Conservation (phyloP, 192 early-diverging fungal genomes). For the Coemansia sp. region DNA sequence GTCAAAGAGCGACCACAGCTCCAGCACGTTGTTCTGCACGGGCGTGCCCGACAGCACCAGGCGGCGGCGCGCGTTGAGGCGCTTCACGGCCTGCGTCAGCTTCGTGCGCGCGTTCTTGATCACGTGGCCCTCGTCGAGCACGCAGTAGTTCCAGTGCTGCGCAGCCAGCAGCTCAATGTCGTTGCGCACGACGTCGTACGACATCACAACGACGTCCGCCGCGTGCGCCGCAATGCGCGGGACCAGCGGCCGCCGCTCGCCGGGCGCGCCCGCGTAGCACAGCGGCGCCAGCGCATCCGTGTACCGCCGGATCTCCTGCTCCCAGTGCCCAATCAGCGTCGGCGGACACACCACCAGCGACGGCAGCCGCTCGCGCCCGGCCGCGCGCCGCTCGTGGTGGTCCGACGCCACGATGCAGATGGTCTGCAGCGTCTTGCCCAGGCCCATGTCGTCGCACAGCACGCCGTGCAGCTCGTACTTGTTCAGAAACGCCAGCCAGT, state of each 20-base stretch:
- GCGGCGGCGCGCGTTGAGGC: constrained; percentile 81
- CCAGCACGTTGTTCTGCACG: constrained; percentile 96
- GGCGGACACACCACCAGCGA: constrained; percentile 95
- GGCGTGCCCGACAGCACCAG: constrained; percentile 97
- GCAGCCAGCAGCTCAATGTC: constrained; percentile 80
- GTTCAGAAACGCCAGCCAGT: constrained; percentile 97
- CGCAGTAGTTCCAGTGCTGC: constrained; percentile 89
- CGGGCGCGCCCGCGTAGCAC: constrained; percentile 80
- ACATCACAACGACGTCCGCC: constrained; percentile 87
- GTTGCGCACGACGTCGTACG: constrained; percentile 95
- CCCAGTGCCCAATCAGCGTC: constrained; percentile 95
- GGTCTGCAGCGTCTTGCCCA: constrained; percentile 97
- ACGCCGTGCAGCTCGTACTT: constrained; percentile 97
- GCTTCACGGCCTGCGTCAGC: constrained; percentile 89
- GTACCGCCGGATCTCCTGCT: constrained; percentile 85
- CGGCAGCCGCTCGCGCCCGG: constrained; percentile 63
- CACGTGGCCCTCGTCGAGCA: constrained; percentile 97
- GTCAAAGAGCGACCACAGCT: constrained; percentile 98
- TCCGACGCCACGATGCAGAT: constrained; percentile 94
- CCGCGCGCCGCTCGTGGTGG: constrained; percentile 67
- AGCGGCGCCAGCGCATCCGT: constrained; percentile 74
- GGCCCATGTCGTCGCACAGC: constrained; percentile 98
- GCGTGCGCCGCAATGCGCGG: constrained; percentile 37
- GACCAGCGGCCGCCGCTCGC: constrained; percentile 70
- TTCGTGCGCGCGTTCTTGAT: constrained; percentile 97